Base-by-base conservation (phyloP, 108 stramenopile species). In the Seminavis robusta region DNA sequence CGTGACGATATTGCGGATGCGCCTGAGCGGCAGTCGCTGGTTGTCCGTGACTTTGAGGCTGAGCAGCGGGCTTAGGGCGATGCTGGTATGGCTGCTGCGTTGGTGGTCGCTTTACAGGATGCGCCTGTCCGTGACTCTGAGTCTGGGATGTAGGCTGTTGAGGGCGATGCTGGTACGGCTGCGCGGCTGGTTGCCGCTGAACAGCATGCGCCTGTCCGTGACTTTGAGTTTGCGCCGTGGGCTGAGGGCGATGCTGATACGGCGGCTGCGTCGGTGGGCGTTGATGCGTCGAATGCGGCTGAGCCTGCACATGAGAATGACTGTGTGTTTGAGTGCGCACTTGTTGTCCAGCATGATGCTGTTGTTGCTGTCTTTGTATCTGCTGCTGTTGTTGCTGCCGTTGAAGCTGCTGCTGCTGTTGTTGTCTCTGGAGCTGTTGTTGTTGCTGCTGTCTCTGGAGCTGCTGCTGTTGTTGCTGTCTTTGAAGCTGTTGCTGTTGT, bases 341-440 rank as follows among this genome's bases (percentile, higher is more conserved):
- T n/a, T n/a, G n/a, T n/a, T n/a, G n/a, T n/a, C n/a, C n/a, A n/a
- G n/a, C n/a, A n/a, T n/a, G n/a, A n/a, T n/a, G 45, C 30, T 59
- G 34, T 9, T 52, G 26, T 16, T 36, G 40, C 16, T 59, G 43
- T 17, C 17, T 26, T 51, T 32, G 28, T 23, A 33, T 51, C 1
- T 53, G 53, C 24, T 38, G 19, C 13, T 26, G 20, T 5, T 13
- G 32, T 41, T 32, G 49, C 23, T 31, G 16, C 20, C 21, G 52
- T 34, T 51, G 63, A 33, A 51, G 61, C 34, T 50, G 52, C 25
- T 44, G 71, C 52, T 46, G 63, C 34, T 59, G 51, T 33, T 60
- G 67, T 11, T 69, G 47, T 33, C 39, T 42, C 17, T 49, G 56
- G 19, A 39, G 46, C 9, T 25, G 54, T 53, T 55, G 67, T 33